Conservation (phyloP, 2,329 filamentous ascomycete genomes). For the Orbilia oligospora region DNA sequence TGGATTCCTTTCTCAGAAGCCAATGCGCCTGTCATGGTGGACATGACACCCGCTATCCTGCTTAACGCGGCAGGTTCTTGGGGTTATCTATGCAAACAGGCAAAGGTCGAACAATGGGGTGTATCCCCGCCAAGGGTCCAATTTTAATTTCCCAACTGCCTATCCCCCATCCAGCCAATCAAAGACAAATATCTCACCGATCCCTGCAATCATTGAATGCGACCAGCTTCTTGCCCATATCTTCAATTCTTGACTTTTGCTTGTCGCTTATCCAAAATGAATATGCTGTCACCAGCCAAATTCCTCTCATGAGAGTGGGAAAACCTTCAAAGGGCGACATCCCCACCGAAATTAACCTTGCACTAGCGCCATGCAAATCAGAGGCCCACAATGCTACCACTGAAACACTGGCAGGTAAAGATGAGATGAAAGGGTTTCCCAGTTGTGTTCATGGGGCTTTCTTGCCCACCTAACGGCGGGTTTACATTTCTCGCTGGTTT, state of each 20-base stretch:
- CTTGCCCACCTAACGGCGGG: background rate
- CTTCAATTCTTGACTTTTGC: conserved; percentile 32
- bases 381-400: conserved; percentile 47
- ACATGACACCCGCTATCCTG: conserved; percentile 34
- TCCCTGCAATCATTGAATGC: conserved; percentile 53
- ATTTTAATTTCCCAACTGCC: conserved; percentile 58
- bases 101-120: conserved; percentile 26
- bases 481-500: conserved; percentile 9
- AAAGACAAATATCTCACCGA: conserved; percentile 55
- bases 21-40: conserved; percentile 32
- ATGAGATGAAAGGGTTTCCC: conserved; percentile 60
- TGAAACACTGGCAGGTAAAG: conserved; percentile 60
- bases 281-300: conserved; percentile 23
- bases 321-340: conserved; percentile 4
- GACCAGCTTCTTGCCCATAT: conserved; percentile 33
- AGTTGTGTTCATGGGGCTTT: conserved; percentile 28
- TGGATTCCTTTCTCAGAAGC: conserved; percentile 16
- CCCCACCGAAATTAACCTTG: conserved; percentile 56
- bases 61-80: conserved; percentile 55
- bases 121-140: conserved; percentile 45
- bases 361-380: conserved; percentile 52
- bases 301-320: conserved; percentile 27
- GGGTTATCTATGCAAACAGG: conserved; percentile 9
- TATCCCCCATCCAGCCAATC: conserved; percentile 60
- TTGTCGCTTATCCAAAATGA: conserved; percentile 52